phyloP scores from a whole-genome alignment of 176 grass and related monocot species.

The Ampelocalamus luodianensis region DNA sequence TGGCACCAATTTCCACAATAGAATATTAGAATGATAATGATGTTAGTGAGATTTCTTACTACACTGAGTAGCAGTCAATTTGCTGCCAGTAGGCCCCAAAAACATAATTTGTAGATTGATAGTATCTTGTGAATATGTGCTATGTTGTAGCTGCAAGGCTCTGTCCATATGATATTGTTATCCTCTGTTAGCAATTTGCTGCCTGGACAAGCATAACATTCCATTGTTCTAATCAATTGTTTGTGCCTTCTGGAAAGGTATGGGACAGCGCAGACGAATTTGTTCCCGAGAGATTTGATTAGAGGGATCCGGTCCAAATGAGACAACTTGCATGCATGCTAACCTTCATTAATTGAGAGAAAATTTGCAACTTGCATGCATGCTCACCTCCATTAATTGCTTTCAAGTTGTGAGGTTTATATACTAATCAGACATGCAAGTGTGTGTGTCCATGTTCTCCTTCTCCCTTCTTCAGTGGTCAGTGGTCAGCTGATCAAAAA shows the following conservation, averaged over 20 bases:
- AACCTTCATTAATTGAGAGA: no score
- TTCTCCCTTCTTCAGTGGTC: no score
- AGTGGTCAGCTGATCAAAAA: no score
- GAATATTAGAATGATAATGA: no score
- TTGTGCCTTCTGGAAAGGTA: constrained; percentile 57
- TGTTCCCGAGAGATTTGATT: constrained; percentile 86
- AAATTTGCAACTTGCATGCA: no score
- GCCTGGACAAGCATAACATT: not conserved
- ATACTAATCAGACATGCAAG: no score
- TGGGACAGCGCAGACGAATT: constrained; percentile 94
- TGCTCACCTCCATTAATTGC: no score
- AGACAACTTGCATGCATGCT: constrained; percentile 27
- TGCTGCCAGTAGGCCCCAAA: constrained; percentile 3
- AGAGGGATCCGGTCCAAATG: constrained; percentile 87
- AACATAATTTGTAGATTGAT: not conserved
- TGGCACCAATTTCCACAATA: no score
- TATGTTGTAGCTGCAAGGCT: not conserved
- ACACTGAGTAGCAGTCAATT: not conserved
- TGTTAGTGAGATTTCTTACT: no score
- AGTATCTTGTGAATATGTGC: not conserved
- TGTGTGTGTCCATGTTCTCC: no score
- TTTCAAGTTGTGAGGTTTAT: no score
- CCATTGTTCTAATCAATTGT: constrained; percentile 20
- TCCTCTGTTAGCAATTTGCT: constrained; percentile 9
- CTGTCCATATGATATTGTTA: not conserved